These are phyloP conservation scores for Gynostemma pentaphyllum DNA, from an alignment of 306 rosid genomes.

Conservation along the genomic window DNA sequence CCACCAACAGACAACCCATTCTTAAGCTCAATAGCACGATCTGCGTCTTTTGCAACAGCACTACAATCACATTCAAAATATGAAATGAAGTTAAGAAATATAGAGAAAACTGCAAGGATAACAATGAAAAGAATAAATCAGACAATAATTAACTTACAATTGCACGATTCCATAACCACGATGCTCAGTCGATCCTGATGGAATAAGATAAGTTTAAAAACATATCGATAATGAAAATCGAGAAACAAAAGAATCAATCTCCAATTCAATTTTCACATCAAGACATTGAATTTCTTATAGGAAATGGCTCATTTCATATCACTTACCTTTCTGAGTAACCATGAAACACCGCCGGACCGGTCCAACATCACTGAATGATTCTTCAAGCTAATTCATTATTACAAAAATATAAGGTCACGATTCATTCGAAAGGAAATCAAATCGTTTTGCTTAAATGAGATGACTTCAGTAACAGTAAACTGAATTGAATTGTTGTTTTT, in stretches of 20 bases:
- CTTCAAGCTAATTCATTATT: slow-evolving; percentile 49
- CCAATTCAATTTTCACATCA: neutral
- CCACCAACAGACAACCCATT: slow-evolving; percentile 58
- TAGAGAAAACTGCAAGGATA: neutral
- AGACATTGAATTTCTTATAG: neutral
- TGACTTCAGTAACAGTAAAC: no score
- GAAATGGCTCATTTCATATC: neutral
- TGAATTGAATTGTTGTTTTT: no score
- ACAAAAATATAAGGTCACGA: neutral
- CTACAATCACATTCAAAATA: slow-evolving; percentile 28
- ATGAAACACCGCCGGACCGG: slow-evolving; percentile 83
- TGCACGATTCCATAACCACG: slow-evolving; percentile 78
- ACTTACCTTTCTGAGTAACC: slow-evolving; percentile 72
- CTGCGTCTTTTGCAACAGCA: slow-evolving; percentile 78
- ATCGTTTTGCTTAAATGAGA: no score
- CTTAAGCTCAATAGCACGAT: slow-evolving; percentile 71
- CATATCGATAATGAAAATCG: neutral
- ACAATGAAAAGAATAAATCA: neutral
- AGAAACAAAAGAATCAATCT: neutral
- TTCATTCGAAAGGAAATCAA: neutral
- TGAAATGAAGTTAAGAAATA: neutral
- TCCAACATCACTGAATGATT: slow-evolving; percentile 75
- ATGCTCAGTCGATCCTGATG: slow-evolving; percentile 65
- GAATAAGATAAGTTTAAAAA: slow-evolving; percentile 13
- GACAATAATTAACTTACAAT: slow-evolving; percentile 44